phyloP scores from a whole-genome alignment of 176 grass and related monocot species.

The Ensete glaucum region DNA sequence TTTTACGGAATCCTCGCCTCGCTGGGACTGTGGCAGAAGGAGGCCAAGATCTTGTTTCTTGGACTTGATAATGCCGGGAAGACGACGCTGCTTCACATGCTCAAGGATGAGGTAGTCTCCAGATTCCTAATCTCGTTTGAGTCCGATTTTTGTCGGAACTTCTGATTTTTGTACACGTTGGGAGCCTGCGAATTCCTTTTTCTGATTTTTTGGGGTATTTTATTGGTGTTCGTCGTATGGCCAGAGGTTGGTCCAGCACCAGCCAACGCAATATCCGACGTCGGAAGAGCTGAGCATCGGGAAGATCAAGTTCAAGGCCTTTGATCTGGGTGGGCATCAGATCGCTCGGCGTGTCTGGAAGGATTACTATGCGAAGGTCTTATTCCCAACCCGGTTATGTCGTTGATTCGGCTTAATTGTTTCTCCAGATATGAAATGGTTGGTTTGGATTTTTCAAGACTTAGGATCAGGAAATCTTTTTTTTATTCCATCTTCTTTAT shows the following conservation, averaged over 20 bases:
- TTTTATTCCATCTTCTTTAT: too few species aligned
- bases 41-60: constrained; percentile 42
- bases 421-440: constrained; percentile 3
- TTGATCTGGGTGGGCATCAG: constrained; percentile 54
- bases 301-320: constrained; percentile 46
- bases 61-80: constrained; percentile 39
- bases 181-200: background rate
- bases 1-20: constrained; percentile 36
- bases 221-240: background rate
- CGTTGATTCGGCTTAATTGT: background rate
- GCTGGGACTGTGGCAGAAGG: constrained; percentile 38
- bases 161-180: too few species aligned
- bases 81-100: constrained; percentile 46
- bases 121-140: background rate
- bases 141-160: background rate
- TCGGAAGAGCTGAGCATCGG: constrained; percentile 64
- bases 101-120: constrained; percentile 34
- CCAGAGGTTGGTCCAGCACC: constrained; percentile 39
- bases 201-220: background rate
- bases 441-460: background rate
- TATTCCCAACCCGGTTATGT: background rate
- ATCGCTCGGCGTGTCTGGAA: constrained; percentile 54
- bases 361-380: constrained; percentile 56
- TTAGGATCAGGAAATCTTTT: background rate
- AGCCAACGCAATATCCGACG: constrained; percentile 55